These are phyloP conservation scores for Tardiomyces blankii DNA, from an alignment of 1,139 yeast species.

Conservation along the genomic window DNA sequence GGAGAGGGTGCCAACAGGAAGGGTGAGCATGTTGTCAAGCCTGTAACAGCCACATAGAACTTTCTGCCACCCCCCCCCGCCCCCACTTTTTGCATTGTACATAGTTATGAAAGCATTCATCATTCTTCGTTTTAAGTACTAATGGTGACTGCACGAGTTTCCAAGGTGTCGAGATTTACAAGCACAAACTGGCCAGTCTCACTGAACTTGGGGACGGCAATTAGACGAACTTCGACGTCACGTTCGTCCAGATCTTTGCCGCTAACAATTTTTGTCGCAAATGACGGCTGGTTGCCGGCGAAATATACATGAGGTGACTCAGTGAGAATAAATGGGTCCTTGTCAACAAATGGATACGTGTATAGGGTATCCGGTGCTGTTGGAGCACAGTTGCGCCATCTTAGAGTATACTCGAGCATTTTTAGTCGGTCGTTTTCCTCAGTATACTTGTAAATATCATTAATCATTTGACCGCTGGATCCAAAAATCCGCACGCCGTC, in stretches of 20 bases:
- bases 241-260: constrained; percentile 26
- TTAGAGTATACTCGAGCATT: constrained; percentile 56
- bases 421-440: constrained; percentile 31
- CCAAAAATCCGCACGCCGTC: constrained; percentile 52
- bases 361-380: constrained; percentile 93
- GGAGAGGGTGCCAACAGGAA: constrained; percentile 33
- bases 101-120: not conserved
- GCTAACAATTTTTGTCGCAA: constrained; percentile 31
- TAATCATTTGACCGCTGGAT: constrained; percentile 74
- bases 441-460: constrained; percentile 59
- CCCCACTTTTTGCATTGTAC: too few species aligned
- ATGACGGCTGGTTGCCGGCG: constrained; percentile 71
- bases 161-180: constrained; percentile 48
- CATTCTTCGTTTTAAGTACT: not conserved
- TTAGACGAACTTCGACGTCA: constrained; percentile 32
- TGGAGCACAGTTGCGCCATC: constrained; percentile 85
- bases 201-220: constrained; percentile 64
- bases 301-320: constrained; percentile 81
- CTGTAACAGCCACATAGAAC: not conserved
- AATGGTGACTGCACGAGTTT: constrained; percentile 27
- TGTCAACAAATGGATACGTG: constrained; percentile 68
- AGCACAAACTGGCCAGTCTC: constrained; percentile 58
- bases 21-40: constrained; percentile 24
- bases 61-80: too few species aligned
- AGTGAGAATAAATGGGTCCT: constrained; percentile 69